phyloP scores from a whole-genome alignment of 2,329 filamentous ascomycete species.

The Cordyceps militaris region DNA sequence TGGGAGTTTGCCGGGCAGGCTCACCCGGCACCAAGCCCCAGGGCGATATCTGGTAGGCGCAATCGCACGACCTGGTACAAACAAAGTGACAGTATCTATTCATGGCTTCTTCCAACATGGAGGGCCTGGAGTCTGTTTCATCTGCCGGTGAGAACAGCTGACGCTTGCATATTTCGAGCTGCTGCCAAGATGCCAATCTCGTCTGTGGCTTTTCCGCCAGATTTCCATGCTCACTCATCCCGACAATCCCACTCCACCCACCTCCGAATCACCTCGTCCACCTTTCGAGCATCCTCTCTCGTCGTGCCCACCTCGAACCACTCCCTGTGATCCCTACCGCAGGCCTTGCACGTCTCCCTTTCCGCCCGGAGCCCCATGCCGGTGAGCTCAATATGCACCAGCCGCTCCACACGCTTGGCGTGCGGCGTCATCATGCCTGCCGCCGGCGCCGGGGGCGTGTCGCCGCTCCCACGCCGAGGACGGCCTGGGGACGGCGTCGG shows the following conservation, averaged over 20 bases:
- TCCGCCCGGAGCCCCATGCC: slow-evolving; percentile 49
- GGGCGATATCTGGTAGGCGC: no score
- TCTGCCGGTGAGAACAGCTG: no score
- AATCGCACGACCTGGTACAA: no score
- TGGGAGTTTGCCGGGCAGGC: no score
- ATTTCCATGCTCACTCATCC: not conserved
- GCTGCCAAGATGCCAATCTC: no score
- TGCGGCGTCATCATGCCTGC: slow-evolving; percentile 69
- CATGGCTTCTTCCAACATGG: no score
- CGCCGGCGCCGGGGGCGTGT: slow-evolving; percentile 22
- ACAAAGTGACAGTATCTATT: no score
- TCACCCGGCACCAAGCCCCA: no score
- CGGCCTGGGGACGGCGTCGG: not conserved
- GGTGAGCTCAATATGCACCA: slow-evolving; percentile 85
- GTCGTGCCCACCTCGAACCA: slow-evolving; percentile 89
- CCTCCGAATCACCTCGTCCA: slow-evolving; percentile 63
- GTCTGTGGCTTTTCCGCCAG: no score
- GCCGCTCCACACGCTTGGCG: slow-evolving; percentile 77
- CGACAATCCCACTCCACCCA: slow-evolving; percentile 74
- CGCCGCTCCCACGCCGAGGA: slow-evolving; percentile 8
- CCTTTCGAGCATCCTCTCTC: slow-evolving; percentile 59
- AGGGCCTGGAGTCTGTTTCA: no score
- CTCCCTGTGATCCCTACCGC: slow-evolving; percentile 80
- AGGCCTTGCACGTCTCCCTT: slow-evolving; percentile 59
- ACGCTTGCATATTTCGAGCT: no score